These are phyloP conservation scores for Colletotrichum sp. DNA, from an alignment of 2,329 filamentous ascomycete species.

Conservation along the genomic window DNA sequence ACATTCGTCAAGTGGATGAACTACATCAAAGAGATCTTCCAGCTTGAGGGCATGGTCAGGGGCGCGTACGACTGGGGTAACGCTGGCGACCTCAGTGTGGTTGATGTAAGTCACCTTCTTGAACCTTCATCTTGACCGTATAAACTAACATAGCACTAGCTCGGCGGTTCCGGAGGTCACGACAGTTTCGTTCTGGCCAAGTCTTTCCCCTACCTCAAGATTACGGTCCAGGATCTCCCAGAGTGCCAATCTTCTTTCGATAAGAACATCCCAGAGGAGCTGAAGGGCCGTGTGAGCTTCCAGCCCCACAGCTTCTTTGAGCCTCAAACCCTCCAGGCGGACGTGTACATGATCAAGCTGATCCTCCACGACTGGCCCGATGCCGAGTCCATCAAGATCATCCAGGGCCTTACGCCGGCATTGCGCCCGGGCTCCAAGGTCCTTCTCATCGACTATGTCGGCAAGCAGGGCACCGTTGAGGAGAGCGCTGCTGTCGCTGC, in stretches of 20 bases:
- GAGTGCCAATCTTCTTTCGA: slow-evolving; percentile 38
- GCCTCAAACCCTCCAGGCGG: slow-evolving; percentile 43
- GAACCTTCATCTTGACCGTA: neutral
- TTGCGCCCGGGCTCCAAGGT: slow-evolving; percentile 47
- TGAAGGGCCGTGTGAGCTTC: slow-evolving; percentile 38
- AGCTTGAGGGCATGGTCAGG: slow-evolving; percentile 36
- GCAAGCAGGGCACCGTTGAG: slow-evolving; percentile 32
- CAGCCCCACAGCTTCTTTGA: slow-evolving; percentile 42
- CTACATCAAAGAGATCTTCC: slow-evolving; percentile 44
- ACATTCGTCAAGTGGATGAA: slow-evolving; percentile 45
- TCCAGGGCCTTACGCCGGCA: slow-evolving; percentile 45
- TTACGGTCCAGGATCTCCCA: slow-evolving; percentile 51
- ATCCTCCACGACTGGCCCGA: slow-evolving; percentile 64
- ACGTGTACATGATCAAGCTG: slow-evolving; percentile 57
- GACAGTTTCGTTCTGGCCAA: slow-evolving; percentile 44
- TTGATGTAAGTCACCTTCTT: slow-evolving; percentile 40
- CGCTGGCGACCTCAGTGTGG: slow-evolving; percentile 37
- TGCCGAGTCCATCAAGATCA: slow-evolving; percentile 41
- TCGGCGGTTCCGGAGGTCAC: slow-evolving; percentile 48
- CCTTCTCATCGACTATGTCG: slow-evolving; percentile 42
- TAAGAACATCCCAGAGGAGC: slow-evolving; percentile 35
- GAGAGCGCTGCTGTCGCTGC: slow-evolving; percentile 22
- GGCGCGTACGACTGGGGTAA: slow-evolving; percentile 39
- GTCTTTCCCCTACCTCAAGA: slow-evolving; percentile 42
- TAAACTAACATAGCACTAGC: slow-evolving; percentile 25